A percentile compares a stretch with the other conserved stretches of the same genome.
Evolutionary conservation across 176 grass and related monocot genomes (phyloP).

Genomic region (Rhynchospora tenuis): DNA sequence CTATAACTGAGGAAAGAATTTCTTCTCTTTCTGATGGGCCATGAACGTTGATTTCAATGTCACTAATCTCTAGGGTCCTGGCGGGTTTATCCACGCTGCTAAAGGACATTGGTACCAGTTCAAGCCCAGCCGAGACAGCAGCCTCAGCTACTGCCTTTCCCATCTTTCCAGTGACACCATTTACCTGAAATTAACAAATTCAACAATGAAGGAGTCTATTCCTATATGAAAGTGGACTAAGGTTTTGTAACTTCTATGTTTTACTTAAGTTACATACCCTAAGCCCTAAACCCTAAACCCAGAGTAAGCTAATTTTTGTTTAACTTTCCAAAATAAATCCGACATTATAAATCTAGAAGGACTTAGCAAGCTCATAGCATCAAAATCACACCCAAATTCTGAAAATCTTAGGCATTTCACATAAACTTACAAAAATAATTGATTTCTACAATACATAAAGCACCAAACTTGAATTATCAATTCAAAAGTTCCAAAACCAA

Average conservation of each 20-base stretch:
- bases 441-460: neutral
- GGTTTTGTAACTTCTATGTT: neutral
- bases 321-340: neutral
- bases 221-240: neutral
- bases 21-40: conserved; percentile 57
- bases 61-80: conserved; percentile 50
- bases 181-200: conserved; percentile 39
- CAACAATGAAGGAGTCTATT: neutral
- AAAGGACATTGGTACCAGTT: conserved; percentile 76
- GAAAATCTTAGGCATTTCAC: neutral
- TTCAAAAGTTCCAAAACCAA: neutral
- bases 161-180: conserved; percentile 91
- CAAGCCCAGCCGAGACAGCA: conserved; percentile 70
- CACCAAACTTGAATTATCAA: neutral
- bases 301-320: neutral
- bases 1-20: conserved; percentile 43
- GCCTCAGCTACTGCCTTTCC: conserved; percentile 68
- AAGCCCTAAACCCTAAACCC: conserved; percentile 18
- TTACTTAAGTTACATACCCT: neutral
- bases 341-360: no score
- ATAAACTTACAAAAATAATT: neutral
- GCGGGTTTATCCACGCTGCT: conserved; percentile 42
- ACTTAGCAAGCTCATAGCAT: no score
- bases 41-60: conserved; percentile 56
- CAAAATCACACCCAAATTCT: neutral